Evolutionary conservation across 2,329 filamentous ascomycete genomes (phyloP).

Genomic region (Magnaporthiopsis poae): DNA sequence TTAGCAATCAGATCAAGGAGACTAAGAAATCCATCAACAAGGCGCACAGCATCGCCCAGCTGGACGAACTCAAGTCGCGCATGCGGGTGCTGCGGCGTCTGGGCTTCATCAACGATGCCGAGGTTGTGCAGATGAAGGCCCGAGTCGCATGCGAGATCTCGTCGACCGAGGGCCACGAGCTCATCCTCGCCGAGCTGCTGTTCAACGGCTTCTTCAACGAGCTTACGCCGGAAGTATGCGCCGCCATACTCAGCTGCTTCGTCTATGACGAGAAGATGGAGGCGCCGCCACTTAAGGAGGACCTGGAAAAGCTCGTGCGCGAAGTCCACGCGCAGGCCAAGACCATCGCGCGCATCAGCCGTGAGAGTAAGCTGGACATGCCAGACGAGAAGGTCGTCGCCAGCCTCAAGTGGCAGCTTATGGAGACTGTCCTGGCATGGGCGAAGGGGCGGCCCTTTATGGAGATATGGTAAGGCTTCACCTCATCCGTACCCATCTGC

Average conservation of each 20-base stretch:
- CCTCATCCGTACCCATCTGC: background rate
- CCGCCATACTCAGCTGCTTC: constrained; percentile 81
- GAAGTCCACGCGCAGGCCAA: constrained; percentile 82
- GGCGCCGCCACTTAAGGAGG: constrained; percentile 66
- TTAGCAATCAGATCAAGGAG: constrained; percentile 71
- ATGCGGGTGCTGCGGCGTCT: constrained; percentile 90
- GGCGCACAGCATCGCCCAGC: constrained; percentile 78
- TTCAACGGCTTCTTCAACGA: constrained; percentile 99
- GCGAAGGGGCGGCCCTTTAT: constrained; percentile 81
- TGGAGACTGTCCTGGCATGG: constrained; percentile 94
- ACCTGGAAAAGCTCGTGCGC: constrained; percentile 73
- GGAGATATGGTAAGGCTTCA: constrained; percentile 73
- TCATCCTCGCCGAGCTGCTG: constrained; percentile 82
- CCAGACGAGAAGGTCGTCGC: constrained; percentile 90
- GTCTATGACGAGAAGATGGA: constrained; percentile 96
- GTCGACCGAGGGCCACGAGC: constrained; percentile 78
- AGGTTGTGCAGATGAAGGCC: constrained; percentile 93
- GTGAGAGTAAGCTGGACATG: constrained; percentile 86
- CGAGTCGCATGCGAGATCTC: constrained; percentile 97
- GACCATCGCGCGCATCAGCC: constrained; percentile 82
- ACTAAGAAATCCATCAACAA: constrained; percentile 79
- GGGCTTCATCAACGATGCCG: constrained; percentile 88
- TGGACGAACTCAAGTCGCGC: constrained; percentile 91
- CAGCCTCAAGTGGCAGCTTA: constrained; percentile 85
- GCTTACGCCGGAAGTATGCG: constrained; percentile 75